These are phyloP conservation scores for Trifolium dubium DNA, from an alignment of 306 rosid genomes.

Conservation along the genomic window DNA sequence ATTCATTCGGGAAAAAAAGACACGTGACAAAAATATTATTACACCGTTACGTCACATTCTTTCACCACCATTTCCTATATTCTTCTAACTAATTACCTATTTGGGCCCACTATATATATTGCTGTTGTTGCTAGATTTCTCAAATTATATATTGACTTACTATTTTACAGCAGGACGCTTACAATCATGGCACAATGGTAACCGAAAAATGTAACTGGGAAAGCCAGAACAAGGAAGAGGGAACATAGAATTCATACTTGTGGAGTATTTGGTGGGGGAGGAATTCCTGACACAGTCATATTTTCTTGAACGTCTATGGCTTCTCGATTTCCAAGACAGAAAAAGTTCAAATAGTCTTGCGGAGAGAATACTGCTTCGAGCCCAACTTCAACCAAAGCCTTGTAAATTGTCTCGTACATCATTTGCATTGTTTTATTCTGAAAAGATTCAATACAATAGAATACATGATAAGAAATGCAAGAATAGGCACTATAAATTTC, in stretches of 20 bases:
- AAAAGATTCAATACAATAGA: slow-evolving; percentile 2
- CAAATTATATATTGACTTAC: slow-evolving; percentile 7
- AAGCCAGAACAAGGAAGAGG: slow-evolving; percentile 14
- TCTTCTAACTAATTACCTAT: too few species aligned
- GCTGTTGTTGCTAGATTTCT: not conserved
- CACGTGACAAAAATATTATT: too few species aligned
- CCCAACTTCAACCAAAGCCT: slow-evolving; percentile 86
- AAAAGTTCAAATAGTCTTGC: slow-evolving; percentile 92
- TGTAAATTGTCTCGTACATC: slow-evolving; percentile 92
- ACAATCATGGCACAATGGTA: not conserved
- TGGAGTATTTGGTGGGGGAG: slow-evolving; percentile 73
- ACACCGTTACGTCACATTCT: too few species aligned
- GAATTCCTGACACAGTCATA: slow-evolving; percentile 51
- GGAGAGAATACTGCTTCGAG: slow-evolving; percentile 82
- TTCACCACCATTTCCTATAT: too few species aligned
- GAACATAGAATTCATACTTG: slow-evolving; percentile 58
- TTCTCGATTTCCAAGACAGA: slow-evolving; percentile 97
- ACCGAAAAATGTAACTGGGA: slow-evolving; percentile 27
- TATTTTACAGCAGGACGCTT: slow-evolving; percentile 11
- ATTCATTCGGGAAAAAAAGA: too few species aligned
- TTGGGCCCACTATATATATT: too few species aligned
- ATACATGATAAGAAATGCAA: slow-evolving; percentile 27
- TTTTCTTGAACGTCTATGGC: slow-evolving; percentile 53
- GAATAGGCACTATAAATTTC: not conserved
- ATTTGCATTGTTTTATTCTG: slow-evolving; percentile 98